Percentiles rank a stretch among this genome's conserved stretches.
phyloP scores from a whole-genome alignment of 345 rosid genomes.

The Cochlearia excelsa region DNA sequence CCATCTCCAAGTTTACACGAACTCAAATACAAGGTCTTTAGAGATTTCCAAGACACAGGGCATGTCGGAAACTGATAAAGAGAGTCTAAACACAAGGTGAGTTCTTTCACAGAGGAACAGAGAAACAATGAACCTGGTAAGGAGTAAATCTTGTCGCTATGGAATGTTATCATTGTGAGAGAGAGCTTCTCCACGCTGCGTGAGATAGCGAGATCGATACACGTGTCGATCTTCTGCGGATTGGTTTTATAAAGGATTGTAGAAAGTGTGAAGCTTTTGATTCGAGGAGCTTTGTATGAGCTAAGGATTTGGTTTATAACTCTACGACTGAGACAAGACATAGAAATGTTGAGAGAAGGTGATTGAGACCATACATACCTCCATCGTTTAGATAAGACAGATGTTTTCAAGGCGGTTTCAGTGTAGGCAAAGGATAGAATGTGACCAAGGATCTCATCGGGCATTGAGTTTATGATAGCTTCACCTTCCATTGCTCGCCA shows the following conservation, averaged over 20 bases:
- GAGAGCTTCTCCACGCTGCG: not conserved
- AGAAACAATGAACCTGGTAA: not conserved
- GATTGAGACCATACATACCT: not conserved
- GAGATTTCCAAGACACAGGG: conserved; percentile 17
- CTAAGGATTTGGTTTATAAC: not conserved
- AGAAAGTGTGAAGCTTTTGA: not conserved
- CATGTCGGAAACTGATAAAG: not conserved
- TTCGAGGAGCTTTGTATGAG: not conserved
- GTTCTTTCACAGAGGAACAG: not conserved
- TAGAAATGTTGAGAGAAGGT: not conserved
- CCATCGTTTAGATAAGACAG: conserved; percentile 16
- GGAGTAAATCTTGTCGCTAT: not conserved
- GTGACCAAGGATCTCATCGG: too few relatives aligned
- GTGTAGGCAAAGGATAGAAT: not conserved
- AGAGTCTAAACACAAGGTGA: not conserved
- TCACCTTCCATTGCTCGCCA: too few relatives aligned
- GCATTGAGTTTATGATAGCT: too few relatives aligned
- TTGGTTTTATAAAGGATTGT: not conserved
- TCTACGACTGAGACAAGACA: not conserved
- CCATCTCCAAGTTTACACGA: not conserved
- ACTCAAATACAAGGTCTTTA: not conserved
- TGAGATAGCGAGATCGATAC: conserved; percentile 6
- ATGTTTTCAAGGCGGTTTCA: not conserved
- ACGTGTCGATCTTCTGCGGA: not conserved
- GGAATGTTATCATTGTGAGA: not conserved